Percentiles rank a stretch among this genome's conserved stretches.
Evolutionary conservation across 208 protist genomes (phyloP).

Genomic region (Trypanosoma scelopori): DNA sequence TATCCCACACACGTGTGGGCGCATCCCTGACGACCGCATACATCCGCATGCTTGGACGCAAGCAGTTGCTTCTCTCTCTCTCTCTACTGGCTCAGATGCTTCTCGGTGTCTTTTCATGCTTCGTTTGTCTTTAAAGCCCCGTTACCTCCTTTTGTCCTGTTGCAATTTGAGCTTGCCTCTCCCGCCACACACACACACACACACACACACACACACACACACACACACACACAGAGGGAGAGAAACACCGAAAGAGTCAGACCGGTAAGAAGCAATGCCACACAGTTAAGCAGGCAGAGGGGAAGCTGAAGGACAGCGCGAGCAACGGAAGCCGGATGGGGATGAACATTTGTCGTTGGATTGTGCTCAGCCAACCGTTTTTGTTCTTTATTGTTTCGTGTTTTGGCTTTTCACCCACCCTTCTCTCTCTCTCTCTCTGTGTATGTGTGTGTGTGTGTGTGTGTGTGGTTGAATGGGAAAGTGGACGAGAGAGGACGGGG

Average conservation of each 20-base stretch:
- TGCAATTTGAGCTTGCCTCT: background rate
- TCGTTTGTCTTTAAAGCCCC: background rate
- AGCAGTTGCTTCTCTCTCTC: background rate
- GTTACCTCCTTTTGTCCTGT: background rate
- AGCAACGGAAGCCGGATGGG: conserved; percentile 4
- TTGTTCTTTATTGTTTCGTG: conserved; percentile 5
- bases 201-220: background rate
- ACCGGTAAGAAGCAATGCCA: background rate
- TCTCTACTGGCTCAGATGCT: background rate
- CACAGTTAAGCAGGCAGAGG: too few relatives aligned
- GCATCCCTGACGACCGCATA: too few relatives aligned
- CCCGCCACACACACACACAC: background rate
- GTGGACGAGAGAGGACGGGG: too few relatives aligned
- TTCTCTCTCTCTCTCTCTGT: too few relatives aligned
- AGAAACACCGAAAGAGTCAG: background rate
- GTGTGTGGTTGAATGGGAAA: too few relatives aligned
- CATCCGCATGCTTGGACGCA: too few relatives aligned
- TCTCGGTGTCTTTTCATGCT: background rate
- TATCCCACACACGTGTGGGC: too few relatives aligned
- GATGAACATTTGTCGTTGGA: background rate
- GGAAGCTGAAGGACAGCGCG: background rate
- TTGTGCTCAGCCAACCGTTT: background rate
- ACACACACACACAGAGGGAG: background rate
- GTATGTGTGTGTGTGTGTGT: too few relatives aligned
- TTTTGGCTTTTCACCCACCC: background rate